Evolutionary conservation across 139 green algal species (phyloP), one percentile per base, ranked within the genome.

Genomic region (Closterium sp.): DNA sequence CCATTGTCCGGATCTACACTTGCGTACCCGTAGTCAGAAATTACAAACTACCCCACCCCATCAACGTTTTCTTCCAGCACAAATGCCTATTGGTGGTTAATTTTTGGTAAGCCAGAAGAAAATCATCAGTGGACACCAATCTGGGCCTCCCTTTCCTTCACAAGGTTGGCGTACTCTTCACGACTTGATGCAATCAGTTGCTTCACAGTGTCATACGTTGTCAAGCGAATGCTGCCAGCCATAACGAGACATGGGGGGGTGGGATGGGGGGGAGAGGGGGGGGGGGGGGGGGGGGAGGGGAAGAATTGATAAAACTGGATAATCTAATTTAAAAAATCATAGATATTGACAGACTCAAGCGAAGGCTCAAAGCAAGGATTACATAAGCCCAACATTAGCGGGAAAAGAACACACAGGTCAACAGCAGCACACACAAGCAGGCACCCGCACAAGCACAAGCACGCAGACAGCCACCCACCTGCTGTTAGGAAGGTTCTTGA

Each of bases 401-500:
- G n/a, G n/a, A n/a, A n/a, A n/a, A n/a, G n/a, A n/a, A n/a, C n/a
- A 42, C 34, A 42, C 34, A 42, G 9, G 6, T 6, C 6, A 4
- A 42, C 34, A 42, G 34, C 34, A 50, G 38, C 38, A 50, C 6
- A 87, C 22, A 9, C 28, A 29, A 31, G n/a, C 7, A 87, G 9
- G 0, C 9, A n/a, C 28, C n/a, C n/a, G 84, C 84, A 79, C 13
- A 13, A 24, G 62, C 62, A 79, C 62, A 24, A 22, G 19, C 62
- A 79, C 0, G 62, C 19, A 22, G 27, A 27, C 62, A 24, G 11
- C 62, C 62, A 87, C 85, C 85, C 85, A 87, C 91, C 91, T 94
- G 89, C 90, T 95, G 94, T 95, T 95, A 34, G 93, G 93, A 21
- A 95, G 84, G 85, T 95, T 95, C 87, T 95, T 95, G 29, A 95